Percentiles rank a stretch among this genome's conserved stretches.
Evolutionary conservation across 352 stramenopile species (phyloP).

Genomic region (Globisporangium paroecandrum): DNA sequence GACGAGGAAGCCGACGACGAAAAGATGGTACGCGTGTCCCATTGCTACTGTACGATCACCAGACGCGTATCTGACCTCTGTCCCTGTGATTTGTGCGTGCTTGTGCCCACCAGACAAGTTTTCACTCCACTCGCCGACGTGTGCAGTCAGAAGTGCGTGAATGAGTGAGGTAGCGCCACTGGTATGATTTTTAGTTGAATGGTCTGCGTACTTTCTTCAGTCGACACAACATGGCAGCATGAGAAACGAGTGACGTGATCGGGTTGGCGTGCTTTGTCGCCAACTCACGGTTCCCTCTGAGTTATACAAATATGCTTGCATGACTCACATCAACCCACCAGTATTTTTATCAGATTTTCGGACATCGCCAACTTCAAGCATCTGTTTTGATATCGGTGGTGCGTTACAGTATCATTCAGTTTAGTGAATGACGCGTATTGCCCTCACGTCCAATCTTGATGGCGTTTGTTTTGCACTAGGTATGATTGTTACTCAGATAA

Average conservation of each 20-base stretch:
- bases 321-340: neutral
- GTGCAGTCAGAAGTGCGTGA: neutral
- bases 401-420: neutral
- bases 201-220: neutral
- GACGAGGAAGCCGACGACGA: constrained; percentile 15
- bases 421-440: neutral
- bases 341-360: neutral
- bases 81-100: neutral
- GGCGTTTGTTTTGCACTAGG: neutral
- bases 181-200: neutral
- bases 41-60: neutral
- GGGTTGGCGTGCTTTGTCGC: neutral
- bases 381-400: neutral
- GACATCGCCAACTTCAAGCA: neutral
- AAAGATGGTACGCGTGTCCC: constrained; percentile 14
- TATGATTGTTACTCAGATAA: neutral
- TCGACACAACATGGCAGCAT: neutral
- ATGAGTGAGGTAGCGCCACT: neutral
- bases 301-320: neutral
- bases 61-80: neutral
- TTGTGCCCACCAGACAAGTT: constrained; percentile 11
- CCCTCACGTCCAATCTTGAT: neutral
- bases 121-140: constrained; percentile 8
- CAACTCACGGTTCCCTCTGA: neutral
- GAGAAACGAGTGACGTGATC: neutral